These are phyloP conservation scores for Hypomyces perniciosus DNA, from an alignment of 2,329 filamentous ascomycete species.

Conservation along the genomic window DNA sequence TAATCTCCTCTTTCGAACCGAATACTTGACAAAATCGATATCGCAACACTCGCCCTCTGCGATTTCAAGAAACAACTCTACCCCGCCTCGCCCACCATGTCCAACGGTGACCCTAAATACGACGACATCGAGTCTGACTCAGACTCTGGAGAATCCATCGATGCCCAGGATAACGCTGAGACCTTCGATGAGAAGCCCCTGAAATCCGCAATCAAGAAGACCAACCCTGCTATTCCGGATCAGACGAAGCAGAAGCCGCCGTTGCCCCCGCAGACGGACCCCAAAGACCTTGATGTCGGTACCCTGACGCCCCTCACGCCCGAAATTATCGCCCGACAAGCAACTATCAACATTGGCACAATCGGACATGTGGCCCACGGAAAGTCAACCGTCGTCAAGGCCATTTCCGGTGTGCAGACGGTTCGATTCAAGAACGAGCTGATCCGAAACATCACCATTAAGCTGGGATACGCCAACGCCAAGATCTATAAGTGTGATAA, in stretches of 20 bases:
- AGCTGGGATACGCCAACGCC: slow-evolving; percentile 98
- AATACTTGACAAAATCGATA: no score
- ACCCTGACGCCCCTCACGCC: slow-evolving; percentile 79
- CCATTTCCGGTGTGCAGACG: slow-evolving; percentile 97
- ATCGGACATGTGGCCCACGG: slow-evolving; percentile 99
- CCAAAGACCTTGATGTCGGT: slow-evolving; percentile 77
- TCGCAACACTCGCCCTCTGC: neutral
- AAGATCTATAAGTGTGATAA: slow-evolving; percentile 99
- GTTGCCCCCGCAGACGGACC: slow-evolving; percentile 85
- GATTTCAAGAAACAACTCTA: neutral
- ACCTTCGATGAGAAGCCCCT: slow-evolving; percentile 58
- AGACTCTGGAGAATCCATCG: slow-evolving; percentile 58
- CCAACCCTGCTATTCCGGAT: slow-evolving; percentile 46
- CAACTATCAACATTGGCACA: slow-evolving; percentile 97
- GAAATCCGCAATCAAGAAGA: slow-evolving; percentile 85
- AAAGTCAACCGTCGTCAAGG: slow-evolving; percentile 98
- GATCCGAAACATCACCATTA: slow-evolving; percentile 99
- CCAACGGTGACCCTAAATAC: slow-evolving; percentile 56
- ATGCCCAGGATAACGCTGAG: slow-evolving; percentile 52
- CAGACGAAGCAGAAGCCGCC: slow-evolving; percentile 48
- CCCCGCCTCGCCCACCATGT: slow-evolving; percentile 20
- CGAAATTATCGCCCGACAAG: slow-evolving; percentile 95
- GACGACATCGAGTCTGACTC: slow-evolving; percentile 71
- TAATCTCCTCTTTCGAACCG: neutral
- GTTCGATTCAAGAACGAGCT: slow-evolving; percentile 99